A percentile compares a stretch with the other conserved stretches of the same genome.
These are phyloP conservation scores for Nigrospora oryzae DNA, from an alignment of 2,329 filamentous ascomycete species.

Conservation along the genomic window DNA sequence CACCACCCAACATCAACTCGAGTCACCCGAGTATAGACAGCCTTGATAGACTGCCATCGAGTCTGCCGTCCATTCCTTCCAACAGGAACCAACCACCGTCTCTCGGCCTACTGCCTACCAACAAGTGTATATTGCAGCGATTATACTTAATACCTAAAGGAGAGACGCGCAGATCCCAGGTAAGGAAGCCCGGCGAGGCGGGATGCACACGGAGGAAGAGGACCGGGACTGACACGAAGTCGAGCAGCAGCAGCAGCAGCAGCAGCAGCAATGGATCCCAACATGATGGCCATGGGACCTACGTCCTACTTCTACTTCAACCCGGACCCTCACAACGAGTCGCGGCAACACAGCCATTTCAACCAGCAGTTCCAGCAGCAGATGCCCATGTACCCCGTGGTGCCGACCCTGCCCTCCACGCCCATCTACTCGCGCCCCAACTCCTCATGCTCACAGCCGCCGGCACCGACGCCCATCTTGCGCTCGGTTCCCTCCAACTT, in stretches of 20 bases:
- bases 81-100: conserved; percentile 23
- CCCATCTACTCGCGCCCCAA: conserved; percentile 58
- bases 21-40: conserved; percentile 18
- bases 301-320: conserved; percentile 83
- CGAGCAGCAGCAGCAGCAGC: conserved; percentile 9
- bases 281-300: conserved; percentile 57
- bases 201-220: not conserved
- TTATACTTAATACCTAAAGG: conserved; percentile 22
- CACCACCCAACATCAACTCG: conserved; percentile 6
- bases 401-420: conserved; percentile 52
- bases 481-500: conserved; percentile 53
- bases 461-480: conserved; percentile 41
- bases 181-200: conserved; percentile 5
- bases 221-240: conserved; percentile 7
- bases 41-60: conserved; percentile 10
- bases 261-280: conserved; percentile 53
- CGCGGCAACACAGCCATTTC: conserved; percentile 69
- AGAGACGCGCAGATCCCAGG: conserved; percentile 8
- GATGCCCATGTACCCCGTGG: conserved; percentile 43
- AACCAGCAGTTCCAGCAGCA: conserved; percentile 51
- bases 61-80: conserved; percentile 24
- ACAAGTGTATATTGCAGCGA: conserved; percentile 20
- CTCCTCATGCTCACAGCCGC: conserved; percentile 54
- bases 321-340: conserved; percentile 64
- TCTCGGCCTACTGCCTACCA: conserved; percentile 23